Evolutionary conservation across 2,329 filamentous ascomycete genomes (phyloP).

Genomic region (Aureobasidium mangrovei): DNA sequence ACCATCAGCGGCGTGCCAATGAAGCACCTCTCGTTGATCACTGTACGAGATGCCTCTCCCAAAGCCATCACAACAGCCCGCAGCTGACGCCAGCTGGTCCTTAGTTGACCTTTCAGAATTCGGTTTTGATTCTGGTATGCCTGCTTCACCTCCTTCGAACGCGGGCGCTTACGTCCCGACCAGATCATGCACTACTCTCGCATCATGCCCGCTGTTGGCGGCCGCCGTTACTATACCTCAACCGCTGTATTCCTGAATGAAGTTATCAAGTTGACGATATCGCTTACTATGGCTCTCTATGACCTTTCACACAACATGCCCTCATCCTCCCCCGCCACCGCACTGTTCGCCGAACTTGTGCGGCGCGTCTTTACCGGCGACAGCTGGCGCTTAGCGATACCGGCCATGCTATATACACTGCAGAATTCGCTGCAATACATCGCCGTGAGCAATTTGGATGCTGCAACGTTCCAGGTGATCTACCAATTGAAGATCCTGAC

Average conservation of each 20-base stretch:
- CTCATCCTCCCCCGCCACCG: conserved; percentile 68
- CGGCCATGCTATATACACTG: conserved; percentile 78
- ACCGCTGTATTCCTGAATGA: conserved; percentile 93
- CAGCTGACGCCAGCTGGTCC: conserved; percentile 20
- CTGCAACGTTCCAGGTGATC: conserved; percentile 85
- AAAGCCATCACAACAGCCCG: background rate
- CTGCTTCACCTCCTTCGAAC: conserved; percentile 17
- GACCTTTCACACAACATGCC: conserved; percentile 72
- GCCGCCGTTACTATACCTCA: conserved; percentile 84
- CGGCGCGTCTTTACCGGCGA: conserved; percentile 78
- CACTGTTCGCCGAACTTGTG: conserved; percentile 71
- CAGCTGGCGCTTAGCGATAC: conserved; percentile 89
- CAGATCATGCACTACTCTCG: conserved; percentile 91
- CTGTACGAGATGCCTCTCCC: conserved; percentile 37
- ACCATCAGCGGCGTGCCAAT: conserved; percentile 48
- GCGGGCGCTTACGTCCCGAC: background rate
- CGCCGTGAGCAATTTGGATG: conserved; percentile 81
- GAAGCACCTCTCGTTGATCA: conserved; percentile 60
- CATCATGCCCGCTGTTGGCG: conserved; percentile 75
- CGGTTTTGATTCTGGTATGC: conserved; percentile 60
- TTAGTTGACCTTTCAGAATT: conserved; percentile 73
- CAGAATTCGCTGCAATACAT: conserved; percentile 93
- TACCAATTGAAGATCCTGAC: conserved; percentile 93
- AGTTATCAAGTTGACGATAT: conserved; percentile 79
- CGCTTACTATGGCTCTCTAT: conserved; percentile 77